These are phyloP conservation scores for Hypoxylon sp. DNA, from an alignment of 2,329 filamentous ascomycete genomes.

Conservation along the genomic window DNA sequence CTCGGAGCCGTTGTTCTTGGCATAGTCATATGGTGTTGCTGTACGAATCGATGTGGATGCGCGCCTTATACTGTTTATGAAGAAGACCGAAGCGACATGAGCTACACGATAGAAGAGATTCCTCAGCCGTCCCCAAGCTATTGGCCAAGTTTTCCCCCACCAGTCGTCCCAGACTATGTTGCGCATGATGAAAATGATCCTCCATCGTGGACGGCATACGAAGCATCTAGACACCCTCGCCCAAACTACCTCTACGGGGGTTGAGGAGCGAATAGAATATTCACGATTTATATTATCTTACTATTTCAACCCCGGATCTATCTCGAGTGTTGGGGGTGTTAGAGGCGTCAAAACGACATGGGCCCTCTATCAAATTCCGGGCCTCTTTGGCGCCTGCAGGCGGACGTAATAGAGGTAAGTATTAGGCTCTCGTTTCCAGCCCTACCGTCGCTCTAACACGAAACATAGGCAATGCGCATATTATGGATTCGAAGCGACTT, in stretches of 20 bases:
- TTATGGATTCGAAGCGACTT: background rate
- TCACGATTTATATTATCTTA: background rate
- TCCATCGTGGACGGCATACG: slow-evolving; percentile 31
- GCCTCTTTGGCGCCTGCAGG: background rate
- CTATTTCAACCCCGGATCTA: slow-evolving; percentile 50
- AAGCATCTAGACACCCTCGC: slow-evolving; percentile 16
- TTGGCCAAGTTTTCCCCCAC: slow-evolving; percentile 50
- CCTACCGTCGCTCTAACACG: background rate
- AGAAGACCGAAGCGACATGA: slow-evolving; percentile 11
- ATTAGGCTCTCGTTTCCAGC: no score
- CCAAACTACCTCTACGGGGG: slow-evolving; percentile 24
- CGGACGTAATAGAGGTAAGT: slow-evolving; percentile 1
- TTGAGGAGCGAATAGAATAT: background rate
- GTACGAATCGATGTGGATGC: slow-evolving; percentile 43
- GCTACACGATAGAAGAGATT: slow-evolving; percentile 3
- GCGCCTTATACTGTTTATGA: slow-evolving; percentile 30
- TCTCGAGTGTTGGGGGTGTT: background rate
- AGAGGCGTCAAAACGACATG: background rate
- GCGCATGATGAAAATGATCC: slow-evolving; percentile 10
- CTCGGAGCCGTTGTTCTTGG: slow-evolving; percentile 47
- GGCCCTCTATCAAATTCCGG: background rate
- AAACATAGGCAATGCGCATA: background rate
- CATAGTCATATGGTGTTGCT: slow-evolving; percentile 48
- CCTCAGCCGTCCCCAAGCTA: slow-evolving; percentile 21
- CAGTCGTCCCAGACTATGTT: slow-evolving; percentile 43